A percentile compares a stretch with the other conserved stretches of the same genome.
phyloP scores from a whole-genome alignment of 805 yeast genomes.

The Candida bentonensis region DNA sequence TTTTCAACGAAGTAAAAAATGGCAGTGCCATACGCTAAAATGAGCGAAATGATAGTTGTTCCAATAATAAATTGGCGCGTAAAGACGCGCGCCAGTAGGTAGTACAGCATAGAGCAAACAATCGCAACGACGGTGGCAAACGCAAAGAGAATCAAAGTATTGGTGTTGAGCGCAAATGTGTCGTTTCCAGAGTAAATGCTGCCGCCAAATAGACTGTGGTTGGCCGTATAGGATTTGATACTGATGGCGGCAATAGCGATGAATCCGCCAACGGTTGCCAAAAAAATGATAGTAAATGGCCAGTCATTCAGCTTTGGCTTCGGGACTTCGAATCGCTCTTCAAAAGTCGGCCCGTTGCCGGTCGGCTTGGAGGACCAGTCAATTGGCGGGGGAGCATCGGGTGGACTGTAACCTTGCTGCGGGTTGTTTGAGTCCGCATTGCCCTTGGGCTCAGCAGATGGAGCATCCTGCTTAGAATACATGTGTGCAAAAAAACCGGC shows the following conservation, averaged over 20 bases:
- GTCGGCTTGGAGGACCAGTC: constrained; percentile 10
- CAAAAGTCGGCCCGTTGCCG: constrained; percentile 34
- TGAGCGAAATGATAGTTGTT: constrained; percentile 53
- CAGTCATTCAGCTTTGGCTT: constrained; percentile 53
- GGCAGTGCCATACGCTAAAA: constrained; percentile 61
- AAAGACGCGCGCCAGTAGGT: constrained; percentile 45
- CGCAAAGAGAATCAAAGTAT: constrained; percentile 56
- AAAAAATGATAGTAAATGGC: constrained; percentile 33
- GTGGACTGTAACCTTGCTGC: neutral
- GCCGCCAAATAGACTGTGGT: constrained; percentile 42
- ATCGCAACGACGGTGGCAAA: constrained; percentile 50
- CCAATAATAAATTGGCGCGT: constrained; percentile 55
- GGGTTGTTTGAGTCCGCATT: neutral
- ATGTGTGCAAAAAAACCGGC: too few species aligned
- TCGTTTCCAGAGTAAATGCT: constrained; percentile 41
- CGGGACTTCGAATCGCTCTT: constrained; percentile 52
- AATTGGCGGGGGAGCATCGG: constrained; percentile 6
- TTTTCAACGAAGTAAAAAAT: constrained; percentile 53
- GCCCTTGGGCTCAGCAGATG: neutral
- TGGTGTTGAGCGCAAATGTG: constrained; percentile 57
- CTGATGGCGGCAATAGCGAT: constrained; percentile 56
- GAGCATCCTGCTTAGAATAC: neutral
- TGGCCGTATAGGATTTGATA: constrained; percentile 45
- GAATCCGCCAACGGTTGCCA: constrained; percentile 44
- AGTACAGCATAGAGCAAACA: constrained; percentile 40